Percentiles rank a stretch among this genome's conserved stretches.
These are phyloP conservation scores for Cercophora samala DNA, from an alignment of 495 filamentous ascomycete species.

Conservation along the genomic window DNA sequence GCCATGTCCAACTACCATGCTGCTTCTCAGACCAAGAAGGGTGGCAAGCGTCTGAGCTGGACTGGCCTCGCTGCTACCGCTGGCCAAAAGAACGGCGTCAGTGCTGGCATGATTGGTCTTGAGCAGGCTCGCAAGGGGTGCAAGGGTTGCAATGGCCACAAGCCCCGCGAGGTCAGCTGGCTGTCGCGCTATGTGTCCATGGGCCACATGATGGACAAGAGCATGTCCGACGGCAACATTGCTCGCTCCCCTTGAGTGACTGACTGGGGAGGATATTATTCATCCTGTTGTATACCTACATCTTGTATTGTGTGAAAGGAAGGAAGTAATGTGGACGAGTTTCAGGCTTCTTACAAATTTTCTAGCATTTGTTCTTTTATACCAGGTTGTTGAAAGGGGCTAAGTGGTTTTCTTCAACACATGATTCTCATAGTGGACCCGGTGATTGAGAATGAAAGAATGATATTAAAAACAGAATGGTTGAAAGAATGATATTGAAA, in stretches of 20 bases:
- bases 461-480: too few relatives aligned
- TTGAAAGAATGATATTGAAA: too few relatives aligned
- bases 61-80: conserved; percentile 32
- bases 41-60: conserved; percentile 37
- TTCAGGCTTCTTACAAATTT: not conserved
- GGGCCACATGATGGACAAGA: conserved; percentile 1
- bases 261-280: not conserved
- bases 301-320: not conserved
- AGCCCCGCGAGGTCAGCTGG: conserved; percentile 31
- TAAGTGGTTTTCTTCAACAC: too few relatives aligned
- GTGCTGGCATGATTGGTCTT: conserved; percentile 27
- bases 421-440: too few relatives aligned
- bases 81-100: conserved; percentile 27
- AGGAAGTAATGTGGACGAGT: not conserved
- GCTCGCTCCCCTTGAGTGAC: not conserved
- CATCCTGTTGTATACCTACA: not conserved
- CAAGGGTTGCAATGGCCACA: conserved; percentile 26
- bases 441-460: too few relatives aligned
- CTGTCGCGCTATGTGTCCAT: conserved; percentile 24
- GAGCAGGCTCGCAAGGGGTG: conserved; percentile 33
- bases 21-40: conserved; percentile 22
- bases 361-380: not conserved
- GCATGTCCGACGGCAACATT: not conserved
- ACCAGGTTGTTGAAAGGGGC: not conserved
- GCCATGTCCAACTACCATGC: conserved; percentile 35